Conservation (phyloP, 1,284 basidiomycete genomes). For the Ustilago trichophora region DNA sequence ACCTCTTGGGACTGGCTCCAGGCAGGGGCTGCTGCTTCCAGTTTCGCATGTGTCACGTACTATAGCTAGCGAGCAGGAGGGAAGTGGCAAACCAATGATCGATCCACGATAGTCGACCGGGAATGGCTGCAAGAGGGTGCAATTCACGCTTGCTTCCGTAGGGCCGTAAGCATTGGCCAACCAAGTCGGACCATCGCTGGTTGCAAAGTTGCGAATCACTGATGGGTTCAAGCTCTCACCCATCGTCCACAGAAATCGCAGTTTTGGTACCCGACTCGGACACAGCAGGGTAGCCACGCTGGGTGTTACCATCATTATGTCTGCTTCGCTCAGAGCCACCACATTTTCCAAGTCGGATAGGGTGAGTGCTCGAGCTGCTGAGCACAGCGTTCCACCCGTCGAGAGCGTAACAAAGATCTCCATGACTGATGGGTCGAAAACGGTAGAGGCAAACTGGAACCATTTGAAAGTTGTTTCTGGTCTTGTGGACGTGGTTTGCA, state of each 20-base stretch:
- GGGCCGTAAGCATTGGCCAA: conserved; percentile 30
- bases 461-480: conserved; percentile 10
- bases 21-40: too few relatives aligned
- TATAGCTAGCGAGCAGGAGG: conserved; percentile 20
- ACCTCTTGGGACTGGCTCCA: conserved; percentile 4
- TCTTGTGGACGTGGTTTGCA: background rate
- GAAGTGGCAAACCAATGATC: conserved; percentile 18
- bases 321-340: conserved; percentile 11
- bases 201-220: conserved; percentile 20
- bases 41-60: too few relatives aligned
- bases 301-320: conserved; percentile 39
- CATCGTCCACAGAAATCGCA: conserved; percentile 30
- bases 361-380: conserved; percentile 16
- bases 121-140: conserved; percentile 25
- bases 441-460: conserved; percentile 36
- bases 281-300: conserved; percentile 20
- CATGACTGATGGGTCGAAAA: conserved; percentile 33
- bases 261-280: conserved; percentile 6
- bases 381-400: conserved; percentile 19
- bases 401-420: conserved; percentile 30
- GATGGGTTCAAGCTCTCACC: conserved; percentile 17
- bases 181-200: background rate
- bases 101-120: conserved; percentile 17
- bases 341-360: conserved; percentile 17
- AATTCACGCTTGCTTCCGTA: conserved; percentile 30